Percentiles rank a stretch among this genome's conserved stretches.
These are phyloP conservation scores for Saccharomyces eubayanus DNA, from an alignment of 805 yeast species.

Conservation along the genomic window DNA sequence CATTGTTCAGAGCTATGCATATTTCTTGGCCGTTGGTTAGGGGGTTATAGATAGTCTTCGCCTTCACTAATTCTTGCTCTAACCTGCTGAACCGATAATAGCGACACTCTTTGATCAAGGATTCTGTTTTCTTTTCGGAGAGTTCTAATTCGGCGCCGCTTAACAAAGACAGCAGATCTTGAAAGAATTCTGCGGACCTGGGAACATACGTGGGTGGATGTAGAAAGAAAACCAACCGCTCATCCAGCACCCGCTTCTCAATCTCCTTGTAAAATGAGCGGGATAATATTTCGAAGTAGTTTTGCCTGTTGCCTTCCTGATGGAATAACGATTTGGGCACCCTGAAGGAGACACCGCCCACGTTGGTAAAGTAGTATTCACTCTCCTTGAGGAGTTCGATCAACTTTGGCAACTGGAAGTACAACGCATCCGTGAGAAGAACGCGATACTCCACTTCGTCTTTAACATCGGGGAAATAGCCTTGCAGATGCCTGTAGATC, in stretches of 20 bases:
- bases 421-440: constrained; percentile 61
- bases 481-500: constrained; percentile 66
- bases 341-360: constrained; percentile 54
- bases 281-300: constrained; percentile 59
- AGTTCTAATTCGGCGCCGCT: constrained; percentile 46
- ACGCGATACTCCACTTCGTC: constrained; percentile 52
- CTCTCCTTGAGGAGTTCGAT: constrained; percentile 40
- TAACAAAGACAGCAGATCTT: constrained; percentile 45
- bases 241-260: constrained; percentile 30
- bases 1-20: constrained; percentile 38
- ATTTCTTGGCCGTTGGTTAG: constrained; percentile 43
- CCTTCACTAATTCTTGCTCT: constrained; percentile 43
- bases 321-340: constrained; percentile 47
- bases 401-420: constrained; percentile 54
- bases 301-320: constrained; percentile 63
- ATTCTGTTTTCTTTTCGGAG: constrained; percentile 45
- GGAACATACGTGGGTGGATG: constrained; percentile 43
- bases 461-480: constrained; percentile 54
- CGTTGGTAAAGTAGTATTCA: constrained; percentile 42
- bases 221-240: constrained; percentile 50
- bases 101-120: constrained; percentile 57
- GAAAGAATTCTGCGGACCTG: constrained; percentile 47
- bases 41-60: constrained; percentile 5
- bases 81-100: constrained; percentile 62
- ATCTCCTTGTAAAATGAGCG: constrained; percentile 45